Base-by-base conservation (phyloP, 75 land plant genomes). In the Cupressus sempervirens region DNA sequence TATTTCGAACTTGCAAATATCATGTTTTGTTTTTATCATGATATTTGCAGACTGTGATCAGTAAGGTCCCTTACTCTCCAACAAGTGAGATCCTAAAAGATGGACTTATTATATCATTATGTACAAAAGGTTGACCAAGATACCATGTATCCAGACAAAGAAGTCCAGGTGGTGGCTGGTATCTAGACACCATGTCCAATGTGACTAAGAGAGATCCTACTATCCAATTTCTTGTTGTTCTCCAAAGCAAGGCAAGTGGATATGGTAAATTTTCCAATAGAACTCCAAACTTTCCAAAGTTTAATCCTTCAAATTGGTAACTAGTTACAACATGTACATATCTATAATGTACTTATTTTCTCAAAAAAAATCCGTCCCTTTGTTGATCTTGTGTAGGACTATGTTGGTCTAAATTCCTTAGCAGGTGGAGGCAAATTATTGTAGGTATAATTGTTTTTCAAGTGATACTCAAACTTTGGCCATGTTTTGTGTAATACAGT, bases 161-260 rank as follows among this genome's bases (percentile, higher is more conserved):
- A 88, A 91, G 90, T 26, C 94, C 94, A 81, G 99, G 96, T 81
- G 97, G 99, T 70, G 98, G 97, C 34, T 98, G 99, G 99, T 91
- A 93, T 76, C 87, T 98, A 40, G 99, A 98, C 82, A 86, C 88
- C 50, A 88, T 96, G 89, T 87, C 94, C 18, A 90, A 94, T 90
- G 97, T 96, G 32, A 98, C 99, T 26, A 89, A 86, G 86, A 89
- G 96, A 82, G 99, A 98, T 88, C 99, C 99, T 79, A 97, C 99
- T 53, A 94, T 97, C 23, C 99, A 98, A 83, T 98, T 98, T 73
- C 94, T 96, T 40, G 93, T 98, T 80, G 93, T 91, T 23, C 90
- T 93, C 56, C 92, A 91, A 82, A 94, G 85, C 89, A 92, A 92
- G 93, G 99, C 94, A 81, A 58, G 83, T 48, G 65, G 7, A 18